Base-by-base conservation (phyloP, 73 alveolate species). In the Durusdinium trenchii region DNA sequence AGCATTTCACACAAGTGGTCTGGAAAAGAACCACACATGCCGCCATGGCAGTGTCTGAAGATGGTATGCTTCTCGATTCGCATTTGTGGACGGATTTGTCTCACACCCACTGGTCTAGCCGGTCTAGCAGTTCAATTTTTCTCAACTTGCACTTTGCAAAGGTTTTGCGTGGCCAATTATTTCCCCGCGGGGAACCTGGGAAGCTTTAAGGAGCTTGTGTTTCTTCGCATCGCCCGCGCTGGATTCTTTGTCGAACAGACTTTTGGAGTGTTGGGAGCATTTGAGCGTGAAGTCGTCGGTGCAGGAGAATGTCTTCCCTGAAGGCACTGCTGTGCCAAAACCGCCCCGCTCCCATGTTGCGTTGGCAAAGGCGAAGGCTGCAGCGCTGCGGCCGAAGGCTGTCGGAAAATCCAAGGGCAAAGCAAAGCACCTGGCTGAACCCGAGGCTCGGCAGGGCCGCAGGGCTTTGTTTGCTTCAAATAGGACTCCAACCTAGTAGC, bases 31-130 rank as follows among this genome's bases (percentile, higher is more conserved):
- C 94, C 20, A 52, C 54, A 57, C 94, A 85, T 30, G 79, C 54
- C 40, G 94, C 79, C 94, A 85, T 85, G 94, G 94, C 94, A 20
- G 14, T 85, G 78, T 85, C 94, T 20, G 94, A 85, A n/a, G 94
- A 85, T 54, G 94, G 42, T 46, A 82, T 28, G 92, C n/a, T 0
- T 12, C 92, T 32, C 18, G 92, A 54, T 40, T n/a, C n/a, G n/a
- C n/a, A n/a, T n/a, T n/a, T n/a, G n/a, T n/a, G n/a, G n/a, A n/a
- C n/a, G n/a, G n/a, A n/a, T n/a, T n/a, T n/a, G n/a, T n/a, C n/a
- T n/a, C n/a, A n/a, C n/a, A n/a, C n/a, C n/a, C n/a, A n/a, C n/a
- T n/a, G n/a, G n/a, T n/a, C n/a, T n/a, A n/a, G n/a, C n/a, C n/a
- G n/a, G n/a, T n/a, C n/a, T n/a, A n/a, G n/a, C n/a, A n/a, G n/a